A percentile compares a stretch with the other conserved stretches of the same genome.
These are phyloP conservation scores for Aegilops tauschii DNA, from an alignment of 176 grass and related monocot species.

Conservation along the genomic window DNA sequence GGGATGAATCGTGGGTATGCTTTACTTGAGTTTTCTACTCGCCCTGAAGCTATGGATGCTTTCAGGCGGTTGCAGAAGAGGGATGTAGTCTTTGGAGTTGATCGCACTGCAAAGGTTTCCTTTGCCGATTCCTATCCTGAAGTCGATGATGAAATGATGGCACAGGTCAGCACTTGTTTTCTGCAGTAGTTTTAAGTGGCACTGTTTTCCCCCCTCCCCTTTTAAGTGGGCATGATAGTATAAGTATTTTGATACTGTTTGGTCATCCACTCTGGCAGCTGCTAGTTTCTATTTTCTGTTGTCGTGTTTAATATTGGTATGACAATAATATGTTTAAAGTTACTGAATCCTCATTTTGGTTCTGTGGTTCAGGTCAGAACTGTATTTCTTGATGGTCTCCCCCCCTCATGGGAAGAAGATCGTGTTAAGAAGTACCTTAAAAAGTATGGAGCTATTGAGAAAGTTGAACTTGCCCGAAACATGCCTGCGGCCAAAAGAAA, in stretches of 20 bases:
- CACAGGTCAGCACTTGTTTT: conserved; percentile 58
- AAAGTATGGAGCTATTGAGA: conserved; percentile 85
- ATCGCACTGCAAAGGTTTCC: conserved; percentile 87
- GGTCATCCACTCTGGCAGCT: not conserved
- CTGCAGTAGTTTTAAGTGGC: not conserved
- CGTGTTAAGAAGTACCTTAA: conserved; percentile 82
- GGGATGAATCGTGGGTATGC: conserved; percentile 94
- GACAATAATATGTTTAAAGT: not conserved
- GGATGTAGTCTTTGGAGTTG: conserved; percentile 82
- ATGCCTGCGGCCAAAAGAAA: conserved; percentile 94
- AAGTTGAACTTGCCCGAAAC: conserved; percentile 90
- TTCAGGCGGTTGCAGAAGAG: conserved; percentile 82
- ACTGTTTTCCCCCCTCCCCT: not conserved
- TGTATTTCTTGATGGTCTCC: conserved; percentile 88
- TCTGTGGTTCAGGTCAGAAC: conserved; percentile 74
- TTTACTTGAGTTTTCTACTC: conserved; percentile 91
- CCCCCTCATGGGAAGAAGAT: conserved; percentile 87
- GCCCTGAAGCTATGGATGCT: conserved; percentile 82
- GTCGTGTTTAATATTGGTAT: not conserved
- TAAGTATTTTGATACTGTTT: not conserved
- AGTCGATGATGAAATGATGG: conserved; percentile 89
- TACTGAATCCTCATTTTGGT: conserved; percentile 26
- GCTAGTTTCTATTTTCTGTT: not conserved
- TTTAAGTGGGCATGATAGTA: not conserved
- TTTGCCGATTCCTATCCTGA: conserved; percentile 89